Conservation (phyloP, 2,329 filamentous ascomycete genomes). For the Colletotrichum sp. region DNA sequence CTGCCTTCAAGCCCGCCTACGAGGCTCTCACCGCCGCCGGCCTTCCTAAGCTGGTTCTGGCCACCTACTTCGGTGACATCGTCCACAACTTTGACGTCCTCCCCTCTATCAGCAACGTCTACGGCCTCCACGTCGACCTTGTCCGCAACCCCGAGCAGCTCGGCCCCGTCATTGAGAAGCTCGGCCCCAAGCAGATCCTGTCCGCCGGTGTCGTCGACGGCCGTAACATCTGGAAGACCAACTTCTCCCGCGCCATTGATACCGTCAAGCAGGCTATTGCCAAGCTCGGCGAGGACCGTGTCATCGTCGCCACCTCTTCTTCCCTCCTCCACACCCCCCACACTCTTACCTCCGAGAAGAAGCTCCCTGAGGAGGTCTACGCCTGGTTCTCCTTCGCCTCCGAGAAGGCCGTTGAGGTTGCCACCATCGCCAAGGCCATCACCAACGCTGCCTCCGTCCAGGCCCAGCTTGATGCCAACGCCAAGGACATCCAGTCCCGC, state of each 20-base stretch:
- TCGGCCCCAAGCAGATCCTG: conserved; percentile 88
- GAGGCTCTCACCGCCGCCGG: conserved; percentile 83
- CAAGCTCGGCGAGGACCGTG: conserved; percentile 95
- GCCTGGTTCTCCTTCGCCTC: conserved; percentile 98
- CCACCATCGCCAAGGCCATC: conserved; percentile 95
- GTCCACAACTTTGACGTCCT: conserved; percentile 97
- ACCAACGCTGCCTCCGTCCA: conserved; percentile 88
- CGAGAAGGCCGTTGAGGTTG: conserved; percentile 92
- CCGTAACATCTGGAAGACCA: conserved; percentile 99
- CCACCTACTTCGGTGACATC: conserved; percentile 99
- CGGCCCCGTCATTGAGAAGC: conserved; percentile 78
- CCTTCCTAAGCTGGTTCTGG: conserved; percentile 86
- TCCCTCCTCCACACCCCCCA: conserved; percentile 98
- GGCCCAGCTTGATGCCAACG: conserved; percentile 93
- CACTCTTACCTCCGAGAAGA: conserved; percentile 98
- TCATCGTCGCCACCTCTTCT: conserved; percentile 95
- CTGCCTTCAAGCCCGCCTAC: conserved; percentile 97
- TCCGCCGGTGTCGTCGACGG: conserved; percentile 97
- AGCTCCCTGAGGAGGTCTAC: conserved; percentile 71
- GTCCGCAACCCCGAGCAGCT: conserved; percentile 99
- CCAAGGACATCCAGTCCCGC: conserved; percentile 90
- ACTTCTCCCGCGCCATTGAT: conserved; percentile 95
- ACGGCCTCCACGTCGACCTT: conserved; percentile 92
- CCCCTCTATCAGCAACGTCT: conserved; percentile 62
- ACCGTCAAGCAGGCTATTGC: conserved; percentile 87